A percentile compares a stretch with the other conserved stretches of the same genome.
Conservation (phyloP, 441 rosid genomes). For the Raphanus hybrid region DNA sequence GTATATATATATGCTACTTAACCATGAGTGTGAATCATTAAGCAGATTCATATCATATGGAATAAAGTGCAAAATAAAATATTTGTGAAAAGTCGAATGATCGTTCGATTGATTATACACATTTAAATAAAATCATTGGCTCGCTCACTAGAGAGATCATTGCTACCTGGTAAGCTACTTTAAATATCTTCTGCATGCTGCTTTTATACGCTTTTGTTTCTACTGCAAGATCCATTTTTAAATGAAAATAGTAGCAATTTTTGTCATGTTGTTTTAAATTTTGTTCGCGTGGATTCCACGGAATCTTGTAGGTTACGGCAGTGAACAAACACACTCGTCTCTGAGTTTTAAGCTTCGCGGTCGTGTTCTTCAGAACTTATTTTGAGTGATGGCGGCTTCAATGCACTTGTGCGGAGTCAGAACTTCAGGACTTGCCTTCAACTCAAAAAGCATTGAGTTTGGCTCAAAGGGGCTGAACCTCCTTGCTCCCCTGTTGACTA, state of each 20-base stretch:
- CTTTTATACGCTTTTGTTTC: neutral
- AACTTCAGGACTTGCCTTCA: slow-evolving; percentile 31
- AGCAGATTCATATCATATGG: slow-evolving; percentile 1
- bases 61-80: neutral
- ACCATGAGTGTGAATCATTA: neutral
- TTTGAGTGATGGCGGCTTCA: slow-evolving; percentile 52
- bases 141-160: neutral
- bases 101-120: slow-evolving; percentile 30
- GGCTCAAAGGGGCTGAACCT: slow-evolving; percentile 40
- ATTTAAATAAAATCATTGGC: neutral
- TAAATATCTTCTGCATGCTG: neutral
- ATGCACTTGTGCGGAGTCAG: slow-evolving; percentile 49
- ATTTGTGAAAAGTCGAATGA: slow-evolving; percentile 32
- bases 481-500: slow-evolving; percentile 13
- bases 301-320: neutral
- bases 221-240: neutral
- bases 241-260: neutral
- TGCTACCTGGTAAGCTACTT: neutral
- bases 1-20: neutral
- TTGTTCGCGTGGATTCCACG: neutral
- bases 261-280: neutral
- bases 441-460: slow-evolving; percentile 29
- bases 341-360: neutral
- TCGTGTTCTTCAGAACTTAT: neutral
- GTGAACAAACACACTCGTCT: neutral